These are phyloP conservation scores for Xylariales sp. DNA, from an alignment of 2,329 filamentous ascomycete species.

Conservation along the genomic window DNA sequence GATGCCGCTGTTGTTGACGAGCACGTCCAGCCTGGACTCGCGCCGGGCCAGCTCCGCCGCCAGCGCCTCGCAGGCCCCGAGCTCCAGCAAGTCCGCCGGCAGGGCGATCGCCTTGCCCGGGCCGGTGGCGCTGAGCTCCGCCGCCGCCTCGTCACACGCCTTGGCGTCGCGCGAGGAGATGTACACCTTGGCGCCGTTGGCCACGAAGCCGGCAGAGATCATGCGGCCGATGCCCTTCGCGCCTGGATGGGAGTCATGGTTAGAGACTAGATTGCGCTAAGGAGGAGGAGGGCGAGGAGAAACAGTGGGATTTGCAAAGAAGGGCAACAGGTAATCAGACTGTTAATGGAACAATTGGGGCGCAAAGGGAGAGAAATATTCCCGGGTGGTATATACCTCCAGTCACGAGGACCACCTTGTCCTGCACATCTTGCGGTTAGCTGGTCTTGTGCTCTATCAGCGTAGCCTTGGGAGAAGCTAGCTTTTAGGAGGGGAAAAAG, in stretches of 20 bases:
- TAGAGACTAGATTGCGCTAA: neutral
- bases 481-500: neutral
- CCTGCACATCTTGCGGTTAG: too few relatives aligned
- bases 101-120: conserved; percentile 51
- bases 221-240: conserved; percentile 63
- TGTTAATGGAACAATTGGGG: too few relatives aligned
- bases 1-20: conserved; percentile 63
- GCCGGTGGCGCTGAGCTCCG: conserved; percentile 50
- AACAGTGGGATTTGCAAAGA: too few relatives aligned
- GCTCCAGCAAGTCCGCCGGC: conserved; percentile 60
- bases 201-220: conserved; percentile 63
- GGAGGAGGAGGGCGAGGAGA: neutral
- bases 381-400: too few relatives aligned
- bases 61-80: conserved; percentile 49
- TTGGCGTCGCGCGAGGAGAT: conserved; percentile 59
- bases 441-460: too few relatives aligned
- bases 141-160: conserved; percentile 51
- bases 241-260: conserved; percentile 26
- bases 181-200: conserved; percentile 61
- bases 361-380: too few relatives aligned
- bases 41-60: conserved; percentile 44
- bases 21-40: conserved; percentile 52
- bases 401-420: conserved; percentile 55
- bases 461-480: too few relatives aligned
- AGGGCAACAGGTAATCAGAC: too few relatives aligned